These are phyloP conservation scores for Boletellus sp. DNA, from an alignment of 1,284 basidiomycete genomes.

Conservation along the genomic window DNA sequence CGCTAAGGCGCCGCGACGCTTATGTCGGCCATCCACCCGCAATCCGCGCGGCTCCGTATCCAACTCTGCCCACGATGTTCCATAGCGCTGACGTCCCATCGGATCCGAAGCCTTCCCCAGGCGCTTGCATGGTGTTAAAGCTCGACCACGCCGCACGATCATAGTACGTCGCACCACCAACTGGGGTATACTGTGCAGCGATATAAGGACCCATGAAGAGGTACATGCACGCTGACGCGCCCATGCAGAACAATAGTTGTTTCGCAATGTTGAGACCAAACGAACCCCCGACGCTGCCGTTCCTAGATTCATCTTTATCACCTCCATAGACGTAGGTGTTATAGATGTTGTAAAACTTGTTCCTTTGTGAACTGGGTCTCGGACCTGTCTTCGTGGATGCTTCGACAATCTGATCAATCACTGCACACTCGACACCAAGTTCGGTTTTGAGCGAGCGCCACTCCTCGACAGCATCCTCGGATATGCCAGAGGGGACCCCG, in stretches of 20 bases:
- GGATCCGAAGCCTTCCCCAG: constrained; percentile 61
- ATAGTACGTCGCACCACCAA: constrained; percentile 69
- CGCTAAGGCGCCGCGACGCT: not conserved
- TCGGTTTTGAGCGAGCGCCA: constrained; percentile 76
- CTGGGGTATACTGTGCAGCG: constrained; percentile 48
- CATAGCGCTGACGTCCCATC: constrained; percentile 52
- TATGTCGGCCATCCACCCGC: constrained; percentile 66
- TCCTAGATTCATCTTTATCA: constrained; percentile 21
- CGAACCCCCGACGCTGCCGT: constrained; percentile 14
- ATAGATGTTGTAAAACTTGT: constrained; percentile 78
- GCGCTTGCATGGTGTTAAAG: constrained; percentile 67
- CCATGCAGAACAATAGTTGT: constrained; percentile 51
- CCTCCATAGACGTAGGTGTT: constrained; percentile 73
- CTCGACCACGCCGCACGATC: constrained; percentile 75
- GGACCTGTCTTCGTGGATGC: constrained; percentile 43
- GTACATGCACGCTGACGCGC: constrained; percentile 55
- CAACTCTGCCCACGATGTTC: constrained; percentile 59
- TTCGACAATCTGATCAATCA: constrained; percentile 68
- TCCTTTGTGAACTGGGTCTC: constrained; percentile 33
- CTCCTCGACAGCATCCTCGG: constrained; percentile 60
- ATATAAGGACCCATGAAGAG: constrained; percentile 56
- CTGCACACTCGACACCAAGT: constrained; percentile 70
- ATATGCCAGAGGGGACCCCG: constrained; percentile 50
- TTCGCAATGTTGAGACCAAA: constrained; percentile 32
- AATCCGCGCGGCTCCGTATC: constrained; percentile 67